Evolutionary conservation across 257 asterid species (phyloP), one percentile per base, ranked within the genome.

Genomic region (Scutellaria minor): DNA sequence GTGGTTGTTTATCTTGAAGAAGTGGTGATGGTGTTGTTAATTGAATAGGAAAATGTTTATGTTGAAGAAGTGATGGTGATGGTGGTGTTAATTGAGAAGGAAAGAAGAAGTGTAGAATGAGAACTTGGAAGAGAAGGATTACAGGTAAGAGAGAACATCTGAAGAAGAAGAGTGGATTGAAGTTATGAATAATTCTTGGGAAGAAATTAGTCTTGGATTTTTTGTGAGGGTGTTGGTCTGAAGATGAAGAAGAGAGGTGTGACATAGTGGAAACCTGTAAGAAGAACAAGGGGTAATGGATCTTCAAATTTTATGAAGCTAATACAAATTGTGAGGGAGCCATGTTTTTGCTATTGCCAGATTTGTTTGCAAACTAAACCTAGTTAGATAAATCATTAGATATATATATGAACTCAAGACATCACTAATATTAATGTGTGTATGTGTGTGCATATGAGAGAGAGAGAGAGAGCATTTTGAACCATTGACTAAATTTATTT

Each of bases 41-140:
- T n/a, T 84, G 77, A 9, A 24, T 7, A 1, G 22, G 54, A 40
- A 72, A 71, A 48, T 24, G 27, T 24, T 24, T 24, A 24, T 24
- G 2, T 24, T 24, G 27, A 24, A 24, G 27, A 24, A 13, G 24
- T n/a, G 9, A 18, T 10, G 31, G 27, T 5, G 69, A 18, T 53
- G 5, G 7, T 2, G 81, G 15, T 55, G 72, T 68, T 12, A 81
- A 27, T n/a, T 83, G 77, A 9, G 37, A 9, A 1, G 22, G 54
- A 40, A 72, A 74, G 42, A 80, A 10, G 56, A 68, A 75, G 35
- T 62, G 62, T 0, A 84, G 82, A 50, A 82, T 24, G 57, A 74
- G 7, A 54, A 70, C 6, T 63, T 82, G 89, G 63, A 79, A 64
- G 59, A 84, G 54, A 5, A 82, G 65, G 65, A 79, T 58, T 27